Evolutionary conservation across 495 filamentous ascomycete genomes (phyloP), one percentile per base, ranked within the genome.

Genomic region (Tuber magnatum): DNA sequence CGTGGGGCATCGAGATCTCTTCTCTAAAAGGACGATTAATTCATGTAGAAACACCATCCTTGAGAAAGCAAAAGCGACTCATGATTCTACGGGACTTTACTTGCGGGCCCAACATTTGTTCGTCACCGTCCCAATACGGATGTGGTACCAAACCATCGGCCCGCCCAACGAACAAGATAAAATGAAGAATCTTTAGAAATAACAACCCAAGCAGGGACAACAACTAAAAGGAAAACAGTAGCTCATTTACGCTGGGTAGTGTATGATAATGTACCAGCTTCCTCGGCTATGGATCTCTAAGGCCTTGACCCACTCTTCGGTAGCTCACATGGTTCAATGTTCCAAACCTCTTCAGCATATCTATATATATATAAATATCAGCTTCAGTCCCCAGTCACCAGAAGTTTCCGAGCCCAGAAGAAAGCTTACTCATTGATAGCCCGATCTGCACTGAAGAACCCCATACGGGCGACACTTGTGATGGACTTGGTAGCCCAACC

Each of bases 381-480:
- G 40, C 73, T 42, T 44, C 16, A 41, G 43, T 24, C 24, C 69
- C 28, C n/a, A 24, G 22, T 6, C 16, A 35, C 16, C n/a, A 41
- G 28, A 71, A 71, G 14, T 32, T 32, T 28, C 18, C 28, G 35
- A 16, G 3, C 3, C 20, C 35, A 28, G 38, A 75, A 40, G 41
- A 42, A 41, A 24, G 24, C 80, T 56, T 75, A 99, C 88, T 99
- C 96, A 81, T 93, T 92, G 78, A 97, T 97, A 83, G 96, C 97
- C n/a, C 95, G 87, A 84, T 99, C 95, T 71, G 91, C 93, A 72
- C 89, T 93, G 86, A 99, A 99, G 88, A 98, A 98, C 18, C 95
- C 95, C 95, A 99, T 98, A 28, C 93, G 86, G 20, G 91, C 89
- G 4, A 98, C 95, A 70, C 90, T 92, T 48, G 88, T 91, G 80